phyloP scores from a whole-genome alignment of 306 rosid genomes.

The Geum urbanum region DNA sequence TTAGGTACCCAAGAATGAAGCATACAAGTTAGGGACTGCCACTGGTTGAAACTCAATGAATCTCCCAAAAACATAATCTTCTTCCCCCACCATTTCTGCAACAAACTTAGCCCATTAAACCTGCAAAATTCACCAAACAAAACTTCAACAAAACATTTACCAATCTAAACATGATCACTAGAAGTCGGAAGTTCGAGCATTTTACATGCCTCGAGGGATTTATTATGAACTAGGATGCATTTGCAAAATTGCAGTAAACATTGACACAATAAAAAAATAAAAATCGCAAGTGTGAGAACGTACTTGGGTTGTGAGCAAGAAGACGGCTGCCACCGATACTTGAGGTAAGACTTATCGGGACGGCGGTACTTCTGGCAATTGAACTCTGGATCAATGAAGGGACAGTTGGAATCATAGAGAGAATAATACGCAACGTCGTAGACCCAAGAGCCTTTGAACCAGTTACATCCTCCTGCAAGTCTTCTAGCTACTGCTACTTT shows the following conservation, averaged over 20 bases:
- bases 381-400: constrained; percentile 89
- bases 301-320: constrained; percentile 76
- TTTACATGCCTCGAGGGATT: too few relatives aligned
- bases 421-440: constrained; percentile 63
- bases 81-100: constrained; percentile 75
- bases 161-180: too few relatives aligned
- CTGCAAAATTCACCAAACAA: constrained; percentile 27
- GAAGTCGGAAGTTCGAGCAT: too few relatives aligned
- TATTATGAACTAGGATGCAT: too few relatives aligned
- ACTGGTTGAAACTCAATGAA: constrained; percentile 82
- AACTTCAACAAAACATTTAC: too few relatives aligned
- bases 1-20: constrained; percentile 76
- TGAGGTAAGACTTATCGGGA: constrained; percentile 60
- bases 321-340: constrained; percentile 75
- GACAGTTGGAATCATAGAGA: constrained; percentile 64
- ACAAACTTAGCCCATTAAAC: constrained; percentile 65
- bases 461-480: constrained; percentile 64
- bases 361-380: constrained; percentile 79
- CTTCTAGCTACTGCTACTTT: constrained; percentile 26
- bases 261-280: too few relatives aligned
- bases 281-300: background rate
- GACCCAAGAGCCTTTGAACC: constrained; percentile 65
- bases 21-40: constrained; percentile 83
- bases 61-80: constrained; percentile 97
- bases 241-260: too few relatives aligned